These are phyloP conservation scores for Boletus tylopilopsis DNA, from an alignment of 768 basidiomycete species.

Conservation along the genomic window DNA sequence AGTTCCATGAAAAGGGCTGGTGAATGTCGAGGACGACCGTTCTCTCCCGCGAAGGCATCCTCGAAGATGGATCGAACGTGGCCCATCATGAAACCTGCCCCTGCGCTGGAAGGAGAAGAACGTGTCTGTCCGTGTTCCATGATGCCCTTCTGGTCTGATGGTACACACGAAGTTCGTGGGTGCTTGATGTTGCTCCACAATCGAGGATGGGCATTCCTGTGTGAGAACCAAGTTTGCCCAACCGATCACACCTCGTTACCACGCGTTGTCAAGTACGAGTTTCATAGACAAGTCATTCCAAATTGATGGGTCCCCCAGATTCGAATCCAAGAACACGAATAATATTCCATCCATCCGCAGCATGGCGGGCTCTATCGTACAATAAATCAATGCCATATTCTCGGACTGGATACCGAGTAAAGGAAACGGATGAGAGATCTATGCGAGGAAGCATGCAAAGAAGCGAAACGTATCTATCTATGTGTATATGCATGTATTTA, in stretches of 20 bases:
- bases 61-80: neutral
- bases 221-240: neutral
- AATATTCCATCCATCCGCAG: constrained; percentile 32
- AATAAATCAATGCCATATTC: constrained; percentile 36
- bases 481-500: constrained; percentile 38
- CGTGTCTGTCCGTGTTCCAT: neutral
- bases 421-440: constrained; percentile 21
- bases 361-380: constrained; percentile 28
- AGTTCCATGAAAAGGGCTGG: no score
- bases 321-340: constrained; percentile 27
- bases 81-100: neutral
- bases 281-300: constrained; percentile 6
- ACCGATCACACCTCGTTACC: constrained; percentile 13
- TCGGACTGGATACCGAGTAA: constrained; percentile 14
- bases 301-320: neutral
- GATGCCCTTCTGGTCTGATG: constrained; percentile 8
- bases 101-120: neutral
- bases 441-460: constrained; percentile 27
- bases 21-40: neutral
- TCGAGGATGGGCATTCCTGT: neutral
- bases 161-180: constrained; percentile 8
- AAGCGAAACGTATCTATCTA: constrained; percentile 28
- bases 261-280: constrained; percentile 9
- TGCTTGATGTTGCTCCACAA: neutral
- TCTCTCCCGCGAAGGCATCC: constrained; percentile 16